A percentile compares a stretch with the other conserved stretches of the same genome.
phyloP scores from a whole-genome alignment of 169 alveolate species.

The Eimeria falciformis region DNA sequence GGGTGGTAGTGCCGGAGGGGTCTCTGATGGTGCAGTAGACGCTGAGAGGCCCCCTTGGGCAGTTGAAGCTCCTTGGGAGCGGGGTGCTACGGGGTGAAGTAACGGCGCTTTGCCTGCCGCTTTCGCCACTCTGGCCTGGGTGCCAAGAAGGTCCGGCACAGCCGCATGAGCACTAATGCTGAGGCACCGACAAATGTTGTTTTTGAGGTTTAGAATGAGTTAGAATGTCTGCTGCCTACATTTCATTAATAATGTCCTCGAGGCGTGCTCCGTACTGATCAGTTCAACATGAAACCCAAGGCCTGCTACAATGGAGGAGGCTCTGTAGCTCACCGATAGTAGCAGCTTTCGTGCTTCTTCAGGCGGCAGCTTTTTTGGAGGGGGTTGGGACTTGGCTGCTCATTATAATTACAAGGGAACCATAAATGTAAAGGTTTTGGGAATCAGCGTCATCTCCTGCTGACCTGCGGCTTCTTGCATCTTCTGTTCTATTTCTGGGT shows the following conservation, averaged over 20 bases:
- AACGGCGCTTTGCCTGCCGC: constrained; percentile 33
- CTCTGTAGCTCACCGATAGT: constrained; percentile 49
- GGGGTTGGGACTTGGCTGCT: constrained; percentile 22
- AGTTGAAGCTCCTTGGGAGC: background rate
- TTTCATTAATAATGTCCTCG: constrained; percentile 45
- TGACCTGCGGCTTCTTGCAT: constrained; percentile 59
- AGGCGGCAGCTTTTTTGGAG: constrained; percentile 37
- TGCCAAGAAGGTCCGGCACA: constrained; percentile 62
- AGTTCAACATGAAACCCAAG: too few species aligned
- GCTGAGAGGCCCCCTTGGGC: background rate
- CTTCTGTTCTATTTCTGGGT: constrained; percentile 26
- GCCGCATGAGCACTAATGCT: constrained; percentile 68
- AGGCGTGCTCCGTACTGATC: constrained; percentile 61
- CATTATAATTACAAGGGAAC: background rate
- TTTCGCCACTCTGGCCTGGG: constrained; percentile 31
- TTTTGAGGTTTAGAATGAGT: background rate
- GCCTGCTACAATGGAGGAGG: too few species aligned
- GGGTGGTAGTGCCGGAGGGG: background rate
- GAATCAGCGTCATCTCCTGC: background rate
- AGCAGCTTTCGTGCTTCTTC: constrained; percentile 65
- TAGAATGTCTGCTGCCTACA: background rate
- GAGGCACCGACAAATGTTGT: background rate
- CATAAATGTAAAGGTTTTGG: too few species aligned
- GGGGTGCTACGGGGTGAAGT: background rate
- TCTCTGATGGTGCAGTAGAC: background rate